Evolutionary conservation across 306 rosid species (phyloP), one percentile per base, ranked within the genome.

Genomic region (Glycine soja): DNA sequence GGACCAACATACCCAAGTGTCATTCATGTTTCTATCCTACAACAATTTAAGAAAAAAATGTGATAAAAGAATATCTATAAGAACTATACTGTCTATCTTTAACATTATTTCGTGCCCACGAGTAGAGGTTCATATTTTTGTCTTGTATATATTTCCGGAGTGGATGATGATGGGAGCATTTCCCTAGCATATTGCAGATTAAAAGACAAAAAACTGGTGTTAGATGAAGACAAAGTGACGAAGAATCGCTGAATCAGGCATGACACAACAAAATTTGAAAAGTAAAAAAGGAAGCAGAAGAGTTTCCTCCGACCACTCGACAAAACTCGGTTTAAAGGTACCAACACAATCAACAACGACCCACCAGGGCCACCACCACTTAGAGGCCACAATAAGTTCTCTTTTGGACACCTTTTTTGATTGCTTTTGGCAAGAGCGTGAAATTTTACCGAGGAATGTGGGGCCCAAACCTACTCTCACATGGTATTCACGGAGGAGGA

Each of bases 331-430:
- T 80, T 74, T 84, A 89, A 88, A 88, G 83, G 81, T 51, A 72
- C 86, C 72, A 77, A 88, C 91, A 69, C 90, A 91, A 88, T 91
- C 93, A 88, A 86, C 34, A 16, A 34, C 79, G 87, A 69, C 90
- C 95, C 91, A 90, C 92, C 91, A 84, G 75, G 30, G 89, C 91
- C 89, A 90, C 93, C 92, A 83, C 93, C 91, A 89, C 88, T 77
- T 50, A 75, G 75, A 58, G 80, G 72, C 76, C 87, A 75, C 88
- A 74, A 86, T 82, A 64, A 87, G 77, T 86, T 80, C 75, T 53
- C 70, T 84, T 86, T 89, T 85, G 82, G 89, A 80, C 10, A 53
- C 80, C 82, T 71, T 87, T 85, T 81, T 72, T 68, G 63, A 83
- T 88, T 86, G 88, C 90, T 86, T 92, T 90, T 84, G 52, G 78